These are phyloP conservation scores for Ambrosiella beaveri DNA, from an alignment of 2,329 filamentous ascomycete species.

Conservation along the genomic window DNA sequence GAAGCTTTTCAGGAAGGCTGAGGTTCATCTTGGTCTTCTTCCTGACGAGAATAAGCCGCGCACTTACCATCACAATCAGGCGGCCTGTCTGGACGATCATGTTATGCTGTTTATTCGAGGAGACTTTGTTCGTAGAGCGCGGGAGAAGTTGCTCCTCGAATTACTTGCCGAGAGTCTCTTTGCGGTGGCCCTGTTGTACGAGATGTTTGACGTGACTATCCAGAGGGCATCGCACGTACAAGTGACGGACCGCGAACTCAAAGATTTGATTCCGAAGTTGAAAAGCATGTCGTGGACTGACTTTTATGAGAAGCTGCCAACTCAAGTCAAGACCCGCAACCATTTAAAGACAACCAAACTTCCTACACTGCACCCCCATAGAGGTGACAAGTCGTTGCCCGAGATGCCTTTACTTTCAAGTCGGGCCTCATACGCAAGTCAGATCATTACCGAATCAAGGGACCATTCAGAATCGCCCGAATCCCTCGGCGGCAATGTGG, in stretches of 20 bases:
- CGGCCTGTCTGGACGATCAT: conserved; percentile 4
- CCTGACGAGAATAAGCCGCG: neutral
- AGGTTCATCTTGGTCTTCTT: neutral
- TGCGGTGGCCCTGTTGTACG: neutral
- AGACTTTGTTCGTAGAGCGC: conserved; percentile 8
- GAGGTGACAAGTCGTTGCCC: no score
- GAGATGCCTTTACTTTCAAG: no score
- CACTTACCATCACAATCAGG: neutral
- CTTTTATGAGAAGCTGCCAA: neutral
- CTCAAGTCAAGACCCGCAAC: no score
- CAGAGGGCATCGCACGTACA: neutral
- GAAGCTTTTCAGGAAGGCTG: neutral
- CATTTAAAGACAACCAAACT: no score
- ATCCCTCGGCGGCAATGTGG: no score
- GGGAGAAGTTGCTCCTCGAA: conserved; percentile 6
- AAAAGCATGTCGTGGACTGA: neutral
- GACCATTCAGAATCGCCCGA: no score
- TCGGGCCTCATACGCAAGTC: no score
- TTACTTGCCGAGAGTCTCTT: conserved; percentile 2
- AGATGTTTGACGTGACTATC: neutral
- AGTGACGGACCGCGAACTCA: neutral
- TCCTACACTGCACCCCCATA: no score
- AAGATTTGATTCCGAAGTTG: neutral
- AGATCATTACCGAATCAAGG: no score
- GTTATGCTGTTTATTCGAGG: conserved; percentile 5